Evolutionary conservation across 352 stramenopile genomes (phyloP).

Genomic region (Phytopythium litorale): DNA sequence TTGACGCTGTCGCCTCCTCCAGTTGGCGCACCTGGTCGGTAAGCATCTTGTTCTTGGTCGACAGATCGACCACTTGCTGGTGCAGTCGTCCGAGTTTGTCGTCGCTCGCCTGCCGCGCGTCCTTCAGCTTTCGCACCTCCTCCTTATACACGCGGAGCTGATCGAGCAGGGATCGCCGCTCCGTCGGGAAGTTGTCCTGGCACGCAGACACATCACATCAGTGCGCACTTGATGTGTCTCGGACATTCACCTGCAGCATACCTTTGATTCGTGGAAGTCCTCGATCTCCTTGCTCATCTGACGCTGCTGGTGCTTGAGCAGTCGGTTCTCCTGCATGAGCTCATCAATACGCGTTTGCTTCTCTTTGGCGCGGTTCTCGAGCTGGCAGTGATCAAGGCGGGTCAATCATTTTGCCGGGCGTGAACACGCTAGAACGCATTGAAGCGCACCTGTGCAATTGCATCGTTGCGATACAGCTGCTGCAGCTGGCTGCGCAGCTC

Average conservation of each 20-base stretch:
- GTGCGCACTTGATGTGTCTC: too few relatives aligned
- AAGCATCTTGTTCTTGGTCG: conserved; percentile 52
- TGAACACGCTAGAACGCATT: not conserved
- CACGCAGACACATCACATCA: too few relatives aligned
- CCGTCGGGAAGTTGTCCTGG: conserved; percentile 49
- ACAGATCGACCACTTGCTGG: conserved; percentile 53
- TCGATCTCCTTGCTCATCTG: conserved; percentile 55
- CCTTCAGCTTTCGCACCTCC: conserved; percentile 50
- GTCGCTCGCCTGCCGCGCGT: conserved; percentile 41
- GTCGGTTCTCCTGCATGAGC: conserved; percentile 52
- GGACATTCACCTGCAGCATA: conserved; percentile 3
- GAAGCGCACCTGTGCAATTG: conserved; percentile 35
- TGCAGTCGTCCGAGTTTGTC: conserved; percentile 44
- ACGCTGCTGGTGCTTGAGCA: conserved; percentile 51
- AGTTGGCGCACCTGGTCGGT: conserved; percentile 38
- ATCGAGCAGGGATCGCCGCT: conserved; percentile 44
- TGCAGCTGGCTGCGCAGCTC: conserved; percentile 47
- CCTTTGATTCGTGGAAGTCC: conserved; percentile 51
- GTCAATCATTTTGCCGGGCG: not conserved
- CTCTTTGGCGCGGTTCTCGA: conserved; percentile 66
- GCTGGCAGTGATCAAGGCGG: conserved; percentile 13
- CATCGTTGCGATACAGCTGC: conserved; percentile 45
- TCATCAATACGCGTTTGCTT: conserved; percentile 59
- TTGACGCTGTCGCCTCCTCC: conserved; percentile 20
- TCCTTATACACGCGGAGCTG: conserved; percentile 66